Conservation (phyloP, 768 basidiomycete genomes). For the Boletellus ananiceps region DNA sequence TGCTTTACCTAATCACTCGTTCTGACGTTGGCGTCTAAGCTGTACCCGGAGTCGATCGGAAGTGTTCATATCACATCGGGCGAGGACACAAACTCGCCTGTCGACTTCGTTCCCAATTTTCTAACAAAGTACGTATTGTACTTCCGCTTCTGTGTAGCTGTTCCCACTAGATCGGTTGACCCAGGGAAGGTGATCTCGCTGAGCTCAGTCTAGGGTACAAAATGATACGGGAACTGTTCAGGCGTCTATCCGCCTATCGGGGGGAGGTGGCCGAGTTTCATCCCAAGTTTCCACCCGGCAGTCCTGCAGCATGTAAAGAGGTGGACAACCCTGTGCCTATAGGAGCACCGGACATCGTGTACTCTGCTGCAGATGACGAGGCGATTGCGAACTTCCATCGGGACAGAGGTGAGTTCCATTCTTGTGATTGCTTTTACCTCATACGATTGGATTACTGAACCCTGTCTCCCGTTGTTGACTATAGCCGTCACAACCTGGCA, state of each 20-base stretch:
- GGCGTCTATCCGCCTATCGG: constrained; percentile 41
- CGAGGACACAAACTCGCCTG: constrained; percentile 36
- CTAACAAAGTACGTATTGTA: constrained; percentile 35
- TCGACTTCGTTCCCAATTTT: constrained; percentile 43
- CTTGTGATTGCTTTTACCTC: no score
- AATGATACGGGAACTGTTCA: constrained; percentile 45
- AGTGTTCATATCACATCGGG: constrained; percentile 44
- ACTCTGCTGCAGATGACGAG: constrained; percentile 31
- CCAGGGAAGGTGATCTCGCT: constrained; percentile 35
- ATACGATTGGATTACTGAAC: neutral
- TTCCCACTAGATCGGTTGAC: neutral
- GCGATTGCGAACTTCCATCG: constrained; percentile 28
- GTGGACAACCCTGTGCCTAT: constrained; percentile 19
- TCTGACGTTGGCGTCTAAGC: neutral
- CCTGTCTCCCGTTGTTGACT: neutral
- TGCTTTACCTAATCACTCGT: no score
- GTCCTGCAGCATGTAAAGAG: constrained; percentile 22
- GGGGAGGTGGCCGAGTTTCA: constrained; percentile 8
- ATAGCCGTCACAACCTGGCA: neutral
- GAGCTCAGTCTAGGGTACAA: constrained; percentile 54
- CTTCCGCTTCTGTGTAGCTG: neutral
- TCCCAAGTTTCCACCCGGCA: constrained; percentile 26
- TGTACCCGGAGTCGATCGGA: constrained; percentile 44
- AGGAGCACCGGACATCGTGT: constrained; percentile 28
- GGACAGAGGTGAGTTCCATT: neutral